Base-by-base conservation (phyloP, 352 stramenopile genomes). In the Pythium rhizo-oryzae region DNA sequence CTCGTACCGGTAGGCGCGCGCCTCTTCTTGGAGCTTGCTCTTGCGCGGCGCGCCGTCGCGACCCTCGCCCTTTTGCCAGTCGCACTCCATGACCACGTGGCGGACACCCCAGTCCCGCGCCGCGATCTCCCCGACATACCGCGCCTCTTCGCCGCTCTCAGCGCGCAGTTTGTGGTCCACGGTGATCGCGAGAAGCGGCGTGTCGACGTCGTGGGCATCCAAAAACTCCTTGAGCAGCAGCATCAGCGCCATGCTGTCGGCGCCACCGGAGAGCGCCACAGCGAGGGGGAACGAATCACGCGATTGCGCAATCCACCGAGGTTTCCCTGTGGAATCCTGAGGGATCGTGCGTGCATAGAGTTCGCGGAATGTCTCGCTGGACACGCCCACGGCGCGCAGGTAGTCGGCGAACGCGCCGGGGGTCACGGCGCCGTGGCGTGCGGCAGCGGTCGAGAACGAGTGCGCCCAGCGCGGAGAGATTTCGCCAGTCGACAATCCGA, bases 171-270 rank as follows among this genome's bases (percentile, higher is more conserved):
- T 72, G 63, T 96, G 88, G 60, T 96, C 85, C 51, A 96, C 81
- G 16, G 84, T 94, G 65, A 96, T 84, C 8, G 85, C 88, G 21
- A 96, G 67, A 12, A 96, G 78, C 44, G 83, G 81, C 12, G 82
- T 91, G 33, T 75, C 61, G 41, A 93, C 81, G 37, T 64, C 25
- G 13, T 81, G 75, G 8, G 65, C n/a, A 13, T 75, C 65, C 16
- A 95, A 43, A 57, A 87, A 85, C 59, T 94, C 84, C 12, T 71
- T 79, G 16, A 96, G 74, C 44, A 96, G 59, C 49, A 94, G 77
- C 74, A 87, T 84, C 55, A 96, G 62, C 25, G 88, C 84, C 81
- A 94, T 91, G 61, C 86, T 94, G 66, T 96, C 88, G 2, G 81
- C 85, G 8, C 88, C 88, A 15, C 88, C 88, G 0, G 88, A 96